Percentiles rank a stretch among this genome's conserved stretches.
phyloP scores from a whole-genome alignment of 805 yeast genomes.

The Maudiozyma pseudohumilis region DNA sequence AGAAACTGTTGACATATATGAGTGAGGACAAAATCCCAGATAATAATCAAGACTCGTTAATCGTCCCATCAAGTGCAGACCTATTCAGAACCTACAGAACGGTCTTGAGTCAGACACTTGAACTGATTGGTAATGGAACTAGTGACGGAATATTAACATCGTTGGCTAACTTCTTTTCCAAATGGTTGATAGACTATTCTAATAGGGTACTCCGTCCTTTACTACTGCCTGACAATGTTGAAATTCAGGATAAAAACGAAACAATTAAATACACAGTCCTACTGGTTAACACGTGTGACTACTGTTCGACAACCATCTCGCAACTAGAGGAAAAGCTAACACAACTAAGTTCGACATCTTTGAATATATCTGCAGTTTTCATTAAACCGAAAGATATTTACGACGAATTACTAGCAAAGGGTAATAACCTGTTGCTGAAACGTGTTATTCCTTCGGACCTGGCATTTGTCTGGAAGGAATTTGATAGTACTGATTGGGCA shows the following conservation, averaged over 20 bases:
- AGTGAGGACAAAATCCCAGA: slow-evolving; percentile 46
- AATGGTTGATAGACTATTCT: slow-evolving; percentile 53
- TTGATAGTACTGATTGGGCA: slow-evolving; percentile 69
- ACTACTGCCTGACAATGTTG: slow-evolving; percentile 34
- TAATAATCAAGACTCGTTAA: slow-evolving; percentile 45
- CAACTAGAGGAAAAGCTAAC: slow-evolving; percentile 61
- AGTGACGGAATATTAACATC: slow-evolving; percentile 25
- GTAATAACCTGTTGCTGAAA: slow-evolving; percentile 44
- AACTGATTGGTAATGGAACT: slow-evolving; percentile 32
- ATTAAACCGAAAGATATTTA: slow-evolving; percentile 48
- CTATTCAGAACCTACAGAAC: slow-evolving; percentile 70
- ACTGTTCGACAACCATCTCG: slow-evolving; percentile 64
- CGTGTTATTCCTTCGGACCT: slow-evolving; percentile 50
- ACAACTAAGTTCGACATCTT: slow-evolving; percentile 34
- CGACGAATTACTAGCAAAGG: slow-evolving; percentile 45
- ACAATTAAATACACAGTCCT: slow-evolving; percentile 58
- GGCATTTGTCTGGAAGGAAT: slow-evolving; percentile 73
- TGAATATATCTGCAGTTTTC: slow-evolving; percentile 38
- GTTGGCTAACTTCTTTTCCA: slow-evolving; percentile 50
- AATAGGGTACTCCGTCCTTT: slow-evolving; percentile 40
- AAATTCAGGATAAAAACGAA: slow-evolving; percentile 40
- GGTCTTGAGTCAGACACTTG: slow-evolving; percentile 57
- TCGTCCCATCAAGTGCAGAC: slow-evolving; percentile 81
- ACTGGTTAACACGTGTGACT: slow-evolving; percentile 81
- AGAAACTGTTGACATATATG: slow-evolving; percentile 55